Percentiles rank a stretch among this genome's conserved stretches.
These are phyloP conservation scores for Magnaporthiopsis poae DNA, from an alignment of 2,329 filamentous ascomycete species.

Conservation along the genomic window DNA sequence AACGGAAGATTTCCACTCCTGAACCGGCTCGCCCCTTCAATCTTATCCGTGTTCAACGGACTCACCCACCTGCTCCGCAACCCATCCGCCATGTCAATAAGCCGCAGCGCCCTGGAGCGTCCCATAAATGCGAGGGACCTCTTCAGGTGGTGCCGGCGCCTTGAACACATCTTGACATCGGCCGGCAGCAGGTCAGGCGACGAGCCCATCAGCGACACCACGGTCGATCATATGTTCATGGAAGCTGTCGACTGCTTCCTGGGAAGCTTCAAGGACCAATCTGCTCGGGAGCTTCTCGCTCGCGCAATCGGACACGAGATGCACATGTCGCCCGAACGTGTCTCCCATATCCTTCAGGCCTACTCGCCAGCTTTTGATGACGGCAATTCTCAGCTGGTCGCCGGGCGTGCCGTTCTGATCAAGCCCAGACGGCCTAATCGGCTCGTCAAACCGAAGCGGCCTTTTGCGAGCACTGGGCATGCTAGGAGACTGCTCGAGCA, in stretches of 20 bases:
- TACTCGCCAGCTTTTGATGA: conserved; percentile 64
- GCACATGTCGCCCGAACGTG: conserved; percentile 72
- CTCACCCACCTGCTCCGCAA: conserved; percentile 34
- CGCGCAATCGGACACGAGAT: conserved; percentile 73
- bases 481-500: conserved; percentile 80
- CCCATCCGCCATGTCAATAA: conserved; percentile 22
- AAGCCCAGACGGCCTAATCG: conserved; percentile 45
- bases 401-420: conserved; percentile 57
- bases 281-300: conserved; percentile 50
- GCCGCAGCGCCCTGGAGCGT: conserved; percentile 30
- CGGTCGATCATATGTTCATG: conserved; percentile 76
- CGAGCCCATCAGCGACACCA: conserved; percentile 62
- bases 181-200: conserved; percentile 54
- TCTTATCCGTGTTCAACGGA: conserved; percentile 49
- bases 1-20: conserved; percentile 60
- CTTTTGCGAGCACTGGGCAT: conserved; percentile 82
- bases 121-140: conserved; percentile 57
- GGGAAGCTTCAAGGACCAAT: conserved; percentile 61
- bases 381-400: conserved; percentile 43
- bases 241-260: conserved; percentile 90
- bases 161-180: conserved; percentile 53
- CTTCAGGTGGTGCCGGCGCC: conserved; percentile 79
- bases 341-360: conserved; percentile 64
- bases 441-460: conserved; percentile 44
- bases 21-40: conserved; percentile 47